Evolutionary conservation across 768 basidiomycete species (phyloP).

Genomic region (Porpolomopsis calyptriformis): DNA sequence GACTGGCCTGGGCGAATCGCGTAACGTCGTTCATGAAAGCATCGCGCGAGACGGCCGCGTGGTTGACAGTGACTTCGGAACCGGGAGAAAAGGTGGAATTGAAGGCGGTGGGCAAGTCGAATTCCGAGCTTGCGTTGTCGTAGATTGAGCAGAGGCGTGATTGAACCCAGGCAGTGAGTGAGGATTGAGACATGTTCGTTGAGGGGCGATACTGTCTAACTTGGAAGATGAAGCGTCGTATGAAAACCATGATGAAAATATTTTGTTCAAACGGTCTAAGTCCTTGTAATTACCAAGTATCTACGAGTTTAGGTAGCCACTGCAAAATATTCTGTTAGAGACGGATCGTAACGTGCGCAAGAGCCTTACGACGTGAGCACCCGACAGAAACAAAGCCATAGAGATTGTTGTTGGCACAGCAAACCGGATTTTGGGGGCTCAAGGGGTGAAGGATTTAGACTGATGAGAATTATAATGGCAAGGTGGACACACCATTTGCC

Average conservation of each 20-base stretch:
- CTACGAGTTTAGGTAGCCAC: too few species aligned
- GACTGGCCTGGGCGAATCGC: conserved; percentile 13
- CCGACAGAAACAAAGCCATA: too few species aligned
- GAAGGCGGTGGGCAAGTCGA: conserved; percentile 14
- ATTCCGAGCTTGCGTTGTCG: conserved; percentile 13
- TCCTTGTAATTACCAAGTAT: too few species aligned
- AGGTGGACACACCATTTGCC: background rate
- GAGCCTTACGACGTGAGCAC: too few species aligned
- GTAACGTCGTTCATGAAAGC: conserved; percentile 20
- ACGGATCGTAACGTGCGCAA: too few species aligned
- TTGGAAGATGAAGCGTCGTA: too few species aligned
- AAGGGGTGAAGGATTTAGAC: background rate
- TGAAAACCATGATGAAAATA: too few species aligned
- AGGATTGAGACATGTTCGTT: too few species aligned
- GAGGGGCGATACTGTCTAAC: too few species aligned
- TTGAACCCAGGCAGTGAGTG: conserved; percentile 23
- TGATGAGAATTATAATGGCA: background rate
- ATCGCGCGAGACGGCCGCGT: conserved; percentile 16
- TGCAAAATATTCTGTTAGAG: too few species aligned
- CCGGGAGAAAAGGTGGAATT: conserved; percentile 22
- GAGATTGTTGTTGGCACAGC: too few species aligned
- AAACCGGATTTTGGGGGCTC: background rate
- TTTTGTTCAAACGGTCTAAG: too few species aligned
- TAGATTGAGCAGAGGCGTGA: conserved; percentile 18
- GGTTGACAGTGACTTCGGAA: conserved; percentile 26